phyloP scores from a whole-genome alignment of 177 flowering plant species.

The Vitis hybrid region DNA sequence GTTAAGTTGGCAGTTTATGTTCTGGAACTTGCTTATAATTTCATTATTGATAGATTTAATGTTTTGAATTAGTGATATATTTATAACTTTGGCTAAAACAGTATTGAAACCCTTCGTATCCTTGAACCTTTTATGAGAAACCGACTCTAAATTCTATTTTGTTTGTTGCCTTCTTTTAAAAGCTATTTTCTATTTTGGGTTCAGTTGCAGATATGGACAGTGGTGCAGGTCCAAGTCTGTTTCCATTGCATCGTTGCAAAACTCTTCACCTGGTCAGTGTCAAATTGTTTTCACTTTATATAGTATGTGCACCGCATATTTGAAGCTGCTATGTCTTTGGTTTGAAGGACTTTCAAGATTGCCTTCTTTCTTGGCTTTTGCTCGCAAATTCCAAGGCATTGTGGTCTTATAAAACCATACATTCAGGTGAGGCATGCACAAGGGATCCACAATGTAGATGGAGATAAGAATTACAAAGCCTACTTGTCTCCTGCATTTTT shows the following conservation, averaged over 20 bases:
- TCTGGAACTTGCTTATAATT: no score
- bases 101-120: no score
- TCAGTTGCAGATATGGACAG: conserved; percentile 41
- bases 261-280: conserved; percentile 48
- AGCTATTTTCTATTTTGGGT: not conserved
- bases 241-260: conserved; percentile 49
- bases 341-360: conserved; percentile 23
- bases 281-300: not conserved
- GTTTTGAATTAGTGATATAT: no score
- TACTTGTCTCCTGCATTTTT: conserved; percentile 43
- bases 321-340: conserved; percentile 22
- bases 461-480: conserved; percentile 49
- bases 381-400: conserved; percentile 22
- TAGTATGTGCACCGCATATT: not conserved
- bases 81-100: no score
- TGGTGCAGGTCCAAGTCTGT: conserved; percentile 35
- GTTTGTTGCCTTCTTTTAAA: not conserved
- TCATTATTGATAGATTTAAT: no score
- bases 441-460: conserved; percentile 56
- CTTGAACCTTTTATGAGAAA: no score
- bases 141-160: no score
- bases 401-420: conserved; percentile 29
- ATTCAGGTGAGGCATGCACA: conserved; percentile 60
- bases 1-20: no score
- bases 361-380: conserved; percentile 33